Evolutionary conservation across 371 early-diverging fungal species (phyloP).

Genomic region (Mortierella sp.): DNA sequence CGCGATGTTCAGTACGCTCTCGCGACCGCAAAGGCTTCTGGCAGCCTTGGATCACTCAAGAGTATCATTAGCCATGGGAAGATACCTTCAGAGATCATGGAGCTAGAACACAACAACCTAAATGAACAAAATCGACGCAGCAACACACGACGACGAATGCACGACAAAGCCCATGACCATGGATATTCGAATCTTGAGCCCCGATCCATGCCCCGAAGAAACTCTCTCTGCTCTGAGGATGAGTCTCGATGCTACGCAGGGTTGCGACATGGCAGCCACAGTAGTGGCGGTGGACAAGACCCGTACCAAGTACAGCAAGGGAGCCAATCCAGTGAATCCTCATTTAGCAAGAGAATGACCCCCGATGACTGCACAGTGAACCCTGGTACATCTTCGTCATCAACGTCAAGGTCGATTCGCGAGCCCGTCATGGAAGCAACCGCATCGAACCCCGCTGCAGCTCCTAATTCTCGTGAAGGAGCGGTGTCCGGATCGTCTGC

Average conservation of each 20-base stretch:
- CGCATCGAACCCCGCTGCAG: slow-evolving; percentile 10
- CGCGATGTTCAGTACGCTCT: slow-evolving; percentile 43
- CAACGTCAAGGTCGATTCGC: neutral
- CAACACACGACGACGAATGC: too few relatives aligned
- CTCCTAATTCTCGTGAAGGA: slow-evolving; percentile 24
- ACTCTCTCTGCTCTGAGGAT: too few relatives aligned
- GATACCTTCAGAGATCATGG: slow-evolving; percentile 13
- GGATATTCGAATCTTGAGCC: too few relatives aligned
- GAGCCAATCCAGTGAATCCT: too few relatives aligned
- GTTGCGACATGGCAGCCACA: neutral
- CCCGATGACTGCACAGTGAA: too few relatives aligned
- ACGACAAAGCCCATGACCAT: too few relatives aligned
- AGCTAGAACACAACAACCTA: neutral
- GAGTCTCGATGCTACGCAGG: neutral
- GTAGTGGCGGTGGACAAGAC: too few relatives aligned
- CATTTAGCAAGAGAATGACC: too few relatives aligned
- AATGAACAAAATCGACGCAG: too few relatives aligned
- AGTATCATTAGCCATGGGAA: slow-evolving; percentile 41
- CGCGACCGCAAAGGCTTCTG: slow-evolving; percentile 21
- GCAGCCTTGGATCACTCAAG: slow-evolving; percentile 38
- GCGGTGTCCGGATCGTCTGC: slow-evolving; percentile 12
- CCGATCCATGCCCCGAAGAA: too few relatives aligned
- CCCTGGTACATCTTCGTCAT: slow-evolving; percentile 5
- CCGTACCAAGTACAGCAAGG: too few relatives aligned
- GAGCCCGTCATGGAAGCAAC: neutral